Evolutionary conservation across 345 rosid genomes (phyloP).

Genomic region (Pistacia vera): DNA sequence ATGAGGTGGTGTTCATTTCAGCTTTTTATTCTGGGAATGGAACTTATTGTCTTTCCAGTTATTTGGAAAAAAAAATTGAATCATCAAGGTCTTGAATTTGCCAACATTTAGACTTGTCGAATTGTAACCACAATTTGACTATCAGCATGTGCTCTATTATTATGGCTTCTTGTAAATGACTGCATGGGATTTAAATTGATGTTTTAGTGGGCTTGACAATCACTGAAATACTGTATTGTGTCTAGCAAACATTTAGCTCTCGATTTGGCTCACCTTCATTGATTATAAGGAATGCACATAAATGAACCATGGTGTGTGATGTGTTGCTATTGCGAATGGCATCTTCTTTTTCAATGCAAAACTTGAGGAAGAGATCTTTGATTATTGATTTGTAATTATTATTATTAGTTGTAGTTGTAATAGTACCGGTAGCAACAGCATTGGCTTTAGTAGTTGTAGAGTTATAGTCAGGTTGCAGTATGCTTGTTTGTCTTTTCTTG

Average conservation of each 20-base stretch:
- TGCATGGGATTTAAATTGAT: slow-evolving; percentile 1
- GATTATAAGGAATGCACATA: not conserved
- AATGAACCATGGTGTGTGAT: not conserved
- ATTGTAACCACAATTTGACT: not conserved
- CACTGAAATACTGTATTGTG: not conserved
- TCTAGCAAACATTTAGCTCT: not conserved
- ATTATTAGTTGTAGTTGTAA: not conserved
- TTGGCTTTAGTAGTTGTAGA: not conserved
- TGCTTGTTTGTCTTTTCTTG: not conserved
- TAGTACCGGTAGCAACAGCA: not conserved
- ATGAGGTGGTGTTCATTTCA: not conserved
- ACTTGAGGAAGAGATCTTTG: not conserved
- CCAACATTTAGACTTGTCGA: not conserved
- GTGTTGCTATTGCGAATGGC: not conserved
- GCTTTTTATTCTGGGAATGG: slow-evolving; percentile 1
- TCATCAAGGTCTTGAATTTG: not conserved
- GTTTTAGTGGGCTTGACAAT: not conserved
- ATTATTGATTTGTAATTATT: not conserved
- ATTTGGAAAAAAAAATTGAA: not conserved
- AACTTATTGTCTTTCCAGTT: not conserved
- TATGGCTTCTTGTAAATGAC: not conserved
- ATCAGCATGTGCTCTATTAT: not conserved
- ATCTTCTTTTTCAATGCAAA: slow-evolving; percentile 1
- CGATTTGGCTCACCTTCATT: not conserved
- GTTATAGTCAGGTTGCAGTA: not conserved